Percentiles rank a stretch among this genome's conserved stretches.
Conservation (phyloP, 805 yeast species). For the Spathaspora girioi region DNA sequence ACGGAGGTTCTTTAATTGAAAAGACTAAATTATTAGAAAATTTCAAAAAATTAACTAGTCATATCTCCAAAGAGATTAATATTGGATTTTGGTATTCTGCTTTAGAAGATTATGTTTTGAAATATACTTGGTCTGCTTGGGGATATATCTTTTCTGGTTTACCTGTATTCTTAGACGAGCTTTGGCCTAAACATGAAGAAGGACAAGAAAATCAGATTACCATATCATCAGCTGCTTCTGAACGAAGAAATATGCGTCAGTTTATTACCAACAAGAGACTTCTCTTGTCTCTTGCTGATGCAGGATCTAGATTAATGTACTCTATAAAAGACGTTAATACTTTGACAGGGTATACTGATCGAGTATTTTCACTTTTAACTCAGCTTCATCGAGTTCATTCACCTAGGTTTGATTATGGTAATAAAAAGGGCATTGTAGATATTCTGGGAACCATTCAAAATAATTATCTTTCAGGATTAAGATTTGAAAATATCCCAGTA, state of each 20-base stretch:
- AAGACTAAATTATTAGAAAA: conserved; percentile 58
- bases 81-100: conserved; percentile 65
- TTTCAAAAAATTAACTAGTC: conserved; percentile 53
- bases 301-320: conserved; percentile 91
- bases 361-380: conserved; percentile 74
- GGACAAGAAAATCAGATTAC: not conserved
- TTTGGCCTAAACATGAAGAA: conserved; percentile 17
- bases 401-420: conserved; percentile 48
- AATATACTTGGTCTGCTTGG: conserved; percentile 91
- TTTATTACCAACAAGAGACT: conserved; percentile 88
- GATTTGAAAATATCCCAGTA: conserved; percentile 80
- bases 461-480: conserved; percentile 65
- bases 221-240: conserved; percentile 21
- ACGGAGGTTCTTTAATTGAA: conserved; percentile 83
- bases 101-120: conserved; percentile 80
- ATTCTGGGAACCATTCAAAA: conserved; percentile 79
- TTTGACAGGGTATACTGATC: conserved; percentile 83
- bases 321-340: conserved; percentile 91
- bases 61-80: conserved; percentile 51
- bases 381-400: conserved; percentile 82
- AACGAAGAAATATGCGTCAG: conserved; percentile 70
- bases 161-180: conserved; percentile 70
- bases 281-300: conserved; percentile 89
- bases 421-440: conserved; percentile 37
- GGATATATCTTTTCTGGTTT: conserved; percentile 90